phyloP scores from a whole-genome alignment of 306 rosid species.

The Urtica urens region DNA sequence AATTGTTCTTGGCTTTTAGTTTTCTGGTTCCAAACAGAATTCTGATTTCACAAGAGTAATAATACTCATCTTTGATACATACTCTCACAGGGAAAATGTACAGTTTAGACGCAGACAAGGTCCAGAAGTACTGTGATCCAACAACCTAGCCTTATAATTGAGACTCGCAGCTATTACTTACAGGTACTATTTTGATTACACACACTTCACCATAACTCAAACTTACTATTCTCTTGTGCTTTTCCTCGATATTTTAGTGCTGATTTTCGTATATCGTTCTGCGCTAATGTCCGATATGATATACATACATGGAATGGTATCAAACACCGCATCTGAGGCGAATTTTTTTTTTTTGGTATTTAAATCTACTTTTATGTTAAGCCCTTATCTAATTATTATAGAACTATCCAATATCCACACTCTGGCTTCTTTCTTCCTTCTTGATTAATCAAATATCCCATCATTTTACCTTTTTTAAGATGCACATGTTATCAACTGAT shows the following conservation, averaged over 20 bases:
- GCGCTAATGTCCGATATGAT: slow-evolving; percentile 36
- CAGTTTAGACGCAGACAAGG: slow-evolving; percentile 38
- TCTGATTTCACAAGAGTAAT: too few relatives aligned
- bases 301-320: slow-evolving; percentile 29
- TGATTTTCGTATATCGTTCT: slow-evolving; percentile 15
- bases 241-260: too few relatives aligned
- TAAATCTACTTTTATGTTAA: too few relatives aligned
- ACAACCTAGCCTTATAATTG: slow-evolving; percentile 28
- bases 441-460: slow-evolving; percentile 27
- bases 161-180: slow-evolving; percentile 37
- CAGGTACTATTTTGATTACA: slow-evolving; percentile 28
- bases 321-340: slow-evolving; percentile 35
- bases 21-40: too few relatives aligned
- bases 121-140: slow-evolving; percentile 36
- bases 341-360: too few relatives aligned
- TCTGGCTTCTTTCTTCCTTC: slow-evolving; percentile 40
- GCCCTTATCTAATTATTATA: too few relatives aligned
- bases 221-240: too few relatives aligned
- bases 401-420: slow-evolving; percentile 32
- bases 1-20: too few relatives aligned
- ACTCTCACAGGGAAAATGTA: slow-evolving; percentile 37
- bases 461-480: slow-evolving; percentile 7
- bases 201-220: background rate
- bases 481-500: slow-evolving; percentile 7
- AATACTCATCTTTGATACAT: slow-evolving; percentile 2